Base-by-base conservation (phyloP, 2,329 filamentous ascomycete species). In the Trichophyton mentagrophytes region DNA sequence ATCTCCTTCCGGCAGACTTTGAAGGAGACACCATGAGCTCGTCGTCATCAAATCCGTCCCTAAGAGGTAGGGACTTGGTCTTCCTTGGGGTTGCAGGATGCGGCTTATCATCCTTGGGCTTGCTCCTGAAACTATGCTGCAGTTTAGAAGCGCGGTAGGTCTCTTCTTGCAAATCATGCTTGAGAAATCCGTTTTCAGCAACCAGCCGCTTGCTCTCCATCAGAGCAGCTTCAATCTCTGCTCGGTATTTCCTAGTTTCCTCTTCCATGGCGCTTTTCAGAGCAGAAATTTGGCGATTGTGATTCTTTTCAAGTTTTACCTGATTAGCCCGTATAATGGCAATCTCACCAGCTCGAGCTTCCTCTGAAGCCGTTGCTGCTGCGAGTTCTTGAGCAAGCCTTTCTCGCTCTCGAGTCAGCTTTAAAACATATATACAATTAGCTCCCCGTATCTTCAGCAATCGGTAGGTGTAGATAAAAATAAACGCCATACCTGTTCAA, bases 1-100 rank as follows among this genome's bases (percentile, higher is more conserved):
- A 74, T 64, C 74, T 77, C 53, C 70, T 66, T 42, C 67, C 65
- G 6, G 70, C 70, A 7, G 76, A 74, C 65, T 79, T 83, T 59
- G 77, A 82, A 3, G 82, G 82, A 2, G 82, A 84, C 0, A 77
- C 69, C 63, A 79, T 74, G 61, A 85, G 77, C 67, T 86, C 82
- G 60, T 80, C 78, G 64, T 86, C 82, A 61, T 85, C 81, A 67
- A 86, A 86, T 17, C 84, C 84, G 72, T 86, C 84, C 15, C 82
- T 77, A 40, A 81, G 76, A 1, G 77, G 76, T 0, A 78, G 70
- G 5, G 70, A 69, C 63, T 73, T 76, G n/a, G 73, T 70, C 64
- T 78, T 81, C 62, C 72, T 80, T 0, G 82, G 81, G 1, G 82
- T 83, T 1, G 73, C 67, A 1, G 78, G 78, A 44, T 38, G 33